These are phyloP conservation scores for Tuber brumale DNA, from an alignment of 495 filamentous ascomycete species.

Conservation along the genomic window DNA sequence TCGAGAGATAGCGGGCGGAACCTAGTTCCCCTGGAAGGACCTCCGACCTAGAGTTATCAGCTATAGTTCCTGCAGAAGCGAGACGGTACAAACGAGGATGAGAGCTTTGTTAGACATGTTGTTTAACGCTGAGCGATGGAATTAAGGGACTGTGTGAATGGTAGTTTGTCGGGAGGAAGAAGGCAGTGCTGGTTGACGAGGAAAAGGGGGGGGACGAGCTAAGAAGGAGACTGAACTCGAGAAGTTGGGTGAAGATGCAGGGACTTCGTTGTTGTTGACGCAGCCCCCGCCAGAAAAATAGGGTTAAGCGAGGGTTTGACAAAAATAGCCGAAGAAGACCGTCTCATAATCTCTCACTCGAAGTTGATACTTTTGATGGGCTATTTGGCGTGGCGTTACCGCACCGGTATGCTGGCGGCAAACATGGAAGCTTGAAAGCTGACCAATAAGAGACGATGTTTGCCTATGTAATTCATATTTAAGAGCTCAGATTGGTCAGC, in stretches of 20 bases:
- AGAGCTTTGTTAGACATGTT: slow-evolving; percentile 39
- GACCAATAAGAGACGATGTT: too few relatives aligned
- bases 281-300: neutral
- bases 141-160: neutral
- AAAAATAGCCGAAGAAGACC: neutral
- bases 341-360: neutral
- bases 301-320: neutral
- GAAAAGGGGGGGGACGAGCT: neutral
- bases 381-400: too few relatives aligned
- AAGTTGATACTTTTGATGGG: neutral
- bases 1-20: slow-evolving; percentile 96
- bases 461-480: too few relatives aligned
- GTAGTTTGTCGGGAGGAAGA: slow-evolving; percentile 5
- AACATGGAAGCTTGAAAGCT: too few relatives aligned
- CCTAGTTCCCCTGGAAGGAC: slow-evolving; percentile 87
- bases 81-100: slow-evolving; percentile 29
- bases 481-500: too few relatives aligned
- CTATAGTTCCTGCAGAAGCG: slow-evolving; percentile 10
- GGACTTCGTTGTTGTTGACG: slow-evolving; percentile 3
- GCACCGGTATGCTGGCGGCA: too few relatives aligned
- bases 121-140: neutral
- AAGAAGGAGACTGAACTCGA: neutral
- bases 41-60: slow-evolving; percentile 63
- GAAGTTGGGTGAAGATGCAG: neutral
- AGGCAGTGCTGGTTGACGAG: slow-evolving; percentile 2